phyloP scores from a whole-genome alignment of 2,329 filamentous ascomycete species.

The Zymoseptoria passerinii region DNA sequence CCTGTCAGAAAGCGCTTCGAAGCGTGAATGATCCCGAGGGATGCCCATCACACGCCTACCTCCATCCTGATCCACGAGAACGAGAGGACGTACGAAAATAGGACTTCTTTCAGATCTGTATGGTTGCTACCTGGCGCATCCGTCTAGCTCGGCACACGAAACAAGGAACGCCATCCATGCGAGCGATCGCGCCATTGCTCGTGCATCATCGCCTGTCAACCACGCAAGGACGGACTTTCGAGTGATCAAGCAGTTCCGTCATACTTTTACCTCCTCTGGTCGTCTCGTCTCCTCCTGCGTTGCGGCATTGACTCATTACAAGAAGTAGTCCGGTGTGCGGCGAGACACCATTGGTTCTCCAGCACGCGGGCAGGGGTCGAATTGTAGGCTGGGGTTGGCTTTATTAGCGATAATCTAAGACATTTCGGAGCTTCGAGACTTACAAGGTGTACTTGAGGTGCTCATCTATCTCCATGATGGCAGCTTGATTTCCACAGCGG shows the following conservation, averaged over 20 bases:
- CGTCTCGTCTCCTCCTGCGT: not conserved
- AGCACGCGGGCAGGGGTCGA: constrained; percentile 93
- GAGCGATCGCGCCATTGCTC: not conserved
- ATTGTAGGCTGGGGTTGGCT: constrained; percentile 68
- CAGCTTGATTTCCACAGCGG: constrained; percentile 95
- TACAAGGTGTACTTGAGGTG: constrained; percentile 99
- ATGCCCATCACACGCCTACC: not conserved
- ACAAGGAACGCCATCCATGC: not conserved
- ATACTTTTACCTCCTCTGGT: not conserved
- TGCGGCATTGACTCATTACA: constrained; percentile 47
- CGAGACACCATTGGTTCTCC: constrained; percentile 96
- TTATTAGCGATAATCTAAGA: not conserved
- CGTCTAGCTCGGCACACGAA: not conserved
- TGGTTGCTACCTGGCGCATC: not conserved
- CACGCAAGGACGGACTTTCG: not conserved
- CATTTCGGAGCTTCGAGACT: constrained; percentile 36
- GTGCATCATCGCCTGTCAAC: constrained; percentile 3
- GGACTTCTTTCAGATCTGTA: not conserved
- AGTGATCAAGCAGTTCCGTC: not conserved
- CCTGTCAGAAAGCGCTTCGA: not conserved
- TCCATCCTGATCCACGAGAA: not conserved
- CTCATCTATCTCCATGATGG: constrained; percentile 99
- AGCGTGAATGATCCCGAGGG: not conserved
- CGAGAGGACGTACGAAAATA: not conserved
- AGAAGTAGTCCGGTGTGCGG: constrained; percentile 98